Evolutionary conservation across 2,329 filamentous ascomycete genomes (phyloP), one percentile per base, ranked within the genome.

Genomic region (Graphiopsis chlorocephala): DNA sequence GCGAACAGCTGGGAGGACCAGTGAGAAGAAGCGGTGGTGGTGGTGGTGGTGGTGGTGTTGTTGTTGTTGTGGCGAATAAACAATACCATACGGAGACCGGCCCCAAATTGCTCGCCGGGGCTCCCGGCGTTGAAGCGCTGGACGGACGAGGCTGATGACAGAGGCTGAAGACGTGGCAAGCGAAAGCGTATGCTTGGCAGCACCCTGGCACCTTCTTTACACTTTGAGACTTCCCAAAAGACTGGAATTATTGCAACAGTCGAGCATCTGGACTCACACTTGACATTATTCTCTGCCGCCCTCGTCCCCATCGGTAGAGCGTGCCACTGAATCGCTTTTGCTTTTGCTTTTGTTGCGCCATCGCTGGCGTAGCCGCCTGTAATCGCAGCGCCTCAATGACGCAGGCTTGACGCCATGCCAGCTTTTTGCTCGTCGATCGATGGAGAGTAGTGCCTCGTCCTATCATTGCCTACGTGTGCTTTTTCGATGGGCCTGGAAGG

Each of bases 401-500:
- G 55, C 55, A 58, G 33, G 20, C 11, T 45, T 58, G 55, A 58
- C 55, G 55, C 23, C 55, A 58, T 26, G 53, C 53, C 53, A 56
- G 29, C 53, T 58, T 58, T 58, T 58, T 26, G 26, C 33, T 42
- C 3, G 14, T 58, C 55, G 55, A 58, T 58, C 55, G 55, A 45
- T 38, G 25, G 14, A 31, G 50, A 45, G 38, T n/a, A 20, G n/a
- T 8, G 2, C n/a, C 35, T 20, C 23, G 8, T 45, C 38, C n/a
- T 20, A 45, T 45, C n/a, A 10, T 7, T 23, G n/a, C n/a, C 11
- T 45, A 45, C 38, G 38, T 10, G n/a, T 20, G 38, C 17, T n/a
- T 45, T 20, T 45, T 3, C 17, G 28, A 31, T 17, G 28, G 17
- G 5, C n/a, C 50, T 31, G 50, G n/a, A 8, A 8, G 31, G 50